Conservation (phyloP, 352 stramenopile genomes). For the Phytophthora boehmeriae region DNA sequence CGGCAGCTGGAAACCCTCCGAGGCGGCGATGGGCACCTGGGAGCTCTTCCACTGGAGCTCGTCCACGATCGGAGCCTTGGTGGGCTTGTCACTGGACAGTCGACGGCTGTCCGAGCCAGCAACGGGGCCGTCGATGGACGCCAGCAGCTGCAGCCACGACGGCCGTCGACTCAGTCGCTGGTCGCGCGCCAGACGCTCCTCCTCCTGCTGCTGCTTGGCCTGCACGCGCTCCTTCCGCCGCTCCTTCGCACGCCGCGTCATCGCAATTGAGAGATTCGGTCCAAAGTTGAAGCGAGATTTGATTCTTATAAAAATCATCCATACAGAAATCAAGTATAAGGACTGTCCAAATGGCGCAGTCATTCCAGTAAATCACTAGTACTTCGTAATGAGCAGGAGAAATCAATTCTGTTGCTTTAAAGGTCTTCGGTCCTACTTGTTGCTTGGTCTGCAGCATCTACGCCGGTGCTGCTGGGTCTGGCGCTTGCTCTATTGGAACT, state of each 20-base stretch:
- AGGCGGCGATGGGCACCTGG: constrained; percentile 70
- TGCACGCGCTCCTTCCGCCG: constrained; percentile 63
- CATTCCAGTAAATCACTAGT: too few relatives aligned
- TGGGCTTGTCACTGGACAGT: constrained; percentile 19
- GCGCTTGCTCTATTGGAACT: constrained; percentile 88
- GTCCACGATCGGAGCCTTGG: constrained; percentile 45
- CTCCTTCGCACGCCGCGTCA: constrained; percentile 85
- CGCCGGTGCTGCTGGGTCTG: constrained; percentile 1
- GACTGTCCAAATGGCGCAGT: too few relatives aligned
- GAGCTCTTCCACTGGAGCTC: constrained; percentile 81
- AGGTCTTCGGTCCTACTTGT: not conserved
- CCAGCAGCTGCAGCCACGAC: constrained; percentile 65
- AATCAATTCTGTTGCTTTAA: not conserved
- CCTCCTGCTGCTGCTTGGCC: constrained; percentile 53
- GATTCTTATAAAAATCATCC: constrained; percentile 11
- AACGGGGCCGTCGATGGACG: constrained; percentile 51
- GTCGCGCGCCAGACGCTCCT: constrained; percentile 47
- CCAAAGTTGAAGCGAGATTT: constrained; percentile 21
- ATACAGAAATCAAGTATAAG: not conserved
- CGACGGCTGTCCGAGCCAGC: constrained; percentile 12
- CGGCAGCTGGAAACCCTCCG: constrained; percentile 68
- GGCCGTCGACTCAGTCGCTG: constrained; percentile 45
- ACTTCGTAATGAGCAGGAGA: not conserved
- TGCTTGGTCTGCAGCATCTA: too few relatives aligned
- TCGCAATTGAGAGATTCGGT: constrained; percentile 24